Evolutionary conservation across 1,139 yeast species (phyloP).

Genomic region (Pichia inconspicua): DNA sequence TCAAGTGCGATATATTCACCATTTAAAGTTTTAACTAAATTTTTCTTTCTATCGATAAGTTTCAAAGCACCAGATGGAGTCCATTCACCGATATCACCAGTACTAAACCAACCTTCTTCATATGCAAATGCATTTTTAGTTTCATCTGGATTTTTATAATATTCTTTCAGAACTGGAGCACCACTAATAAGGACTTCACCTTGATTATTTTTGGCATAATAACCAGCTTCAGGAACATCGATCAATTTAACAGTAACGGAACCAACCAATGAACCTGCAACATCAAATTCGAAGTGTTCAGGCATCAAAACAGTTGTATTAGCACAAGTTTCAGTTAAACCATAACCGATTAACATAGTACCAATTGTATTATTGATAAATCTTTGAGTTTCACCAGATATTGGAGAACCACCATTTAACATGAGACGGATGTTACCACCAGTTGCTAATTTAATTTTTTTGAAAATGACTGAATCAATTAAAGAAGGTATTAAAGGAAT

Average conservation of each 20-base stretch:
- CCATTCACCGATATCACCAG: slow-evolving; percentile 98
- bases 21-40: slow-evolving; percentile 87
- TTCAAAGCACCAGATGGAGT: slow-evolving; percentile 67
- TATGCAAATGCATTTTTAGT: slow-evolving; percentile 67
- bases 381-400: slow-evolving; percentile 77
- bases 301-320: slow-evolving; percentile 69
- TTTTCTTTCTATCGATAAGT: slow-evolving; percentile 92
- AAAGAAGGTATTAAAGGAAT: slow-evolving; percentile 72
- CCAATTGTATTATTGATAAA: slow-evolving; percentile 72
- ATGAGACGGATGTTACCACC: slow-evolving; percentile 77
- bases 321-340: slow-evolving; percentile 94
- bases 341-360: slow-evolving; percentile 93
- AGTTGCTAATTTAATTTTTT: slow-evolving; percentile 86
- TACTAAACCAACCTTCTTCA: slow-evolving; percentile 87
- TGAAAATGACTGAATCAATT: slow-evolving; percentile 64
- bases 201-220: slow-evolving; percentile 82
- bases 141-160: slow-evolving; percentile 78
- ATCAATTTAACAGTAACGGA: slow-evolving; percentile 81
- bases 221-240: slow-evolving; percentile 89
- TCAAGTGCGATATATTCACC: slow-evolving; percentile 98
- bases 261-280: slow-evolving; percentile 77
- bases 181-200: slow-evolving; percentile 89
- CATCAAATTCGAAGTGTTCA: slow-evolving; percentile 57
- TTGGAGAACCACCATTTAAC: slow-evolving; percentile 92
- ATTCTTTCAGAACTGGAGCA: slow-evolving; percentile 61